Evolutionary conservation across 176 grass and related monocot species (phyloP), one percentile per base, ranked within the genome.

Genomic region (Hyparrhenia diplandra): DNA sequence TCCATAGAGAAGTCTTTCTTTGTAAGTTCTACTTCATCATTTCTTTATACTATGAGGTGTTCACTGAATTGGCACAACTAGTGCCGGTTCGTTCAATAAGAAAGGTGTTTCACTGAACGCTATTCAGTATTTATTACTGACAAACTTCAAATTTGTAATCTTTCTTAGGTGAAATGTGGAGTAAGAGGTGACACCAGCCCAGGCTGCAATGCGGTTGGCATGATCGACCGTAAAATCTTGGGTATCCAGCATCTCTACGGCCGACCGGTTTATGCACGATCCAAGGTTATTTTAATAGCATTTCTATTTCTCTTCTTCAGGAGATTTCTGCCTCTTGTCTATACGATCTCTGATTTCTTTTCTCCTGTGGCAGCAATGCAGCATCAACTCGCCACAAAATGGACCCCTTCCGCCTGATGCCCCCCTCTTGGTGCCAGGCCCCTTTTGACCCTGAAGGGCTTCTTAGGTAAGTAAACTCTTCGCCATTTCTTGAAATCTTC

Each of bases 381-480:
- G 91, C 80, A 90, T 94, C 67, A 2, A 90, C 69, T 94, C 85
- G 36, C 91, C 88, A 9, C 71, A 91, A 69, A 94, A 84, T 61
- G 89, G 92, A 4, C 89, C 89, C 24, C 92, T 88, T 68, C 91
- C 85, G 27, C 88, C 83, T 24, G 82, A 85, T 84, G 85, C n/a
- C 73, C 11, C 97, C 97, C 20, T 95, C 97, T 46, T 99, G 97
- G 97, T 99, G 97, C 37, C 87, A 93, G 80, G 93, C 97, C 34
- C 93, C 93, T 99, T n/a, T 99, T 72, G 97, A 99, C 74, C 97
- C 97, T 67, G 97, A 99, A 82, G 97, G 97, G 47, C 74, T 94
- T 82, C 85, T 99, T 47, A 90, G 97, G 97, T 92, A 65, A 90
- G 67, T 49, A 73, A 29, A 36, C 61, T 81, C 52, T 45, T 32